Conservation (phyloP, 192 early-diverging fungal species). For the Coemansia sp. region DNA sequence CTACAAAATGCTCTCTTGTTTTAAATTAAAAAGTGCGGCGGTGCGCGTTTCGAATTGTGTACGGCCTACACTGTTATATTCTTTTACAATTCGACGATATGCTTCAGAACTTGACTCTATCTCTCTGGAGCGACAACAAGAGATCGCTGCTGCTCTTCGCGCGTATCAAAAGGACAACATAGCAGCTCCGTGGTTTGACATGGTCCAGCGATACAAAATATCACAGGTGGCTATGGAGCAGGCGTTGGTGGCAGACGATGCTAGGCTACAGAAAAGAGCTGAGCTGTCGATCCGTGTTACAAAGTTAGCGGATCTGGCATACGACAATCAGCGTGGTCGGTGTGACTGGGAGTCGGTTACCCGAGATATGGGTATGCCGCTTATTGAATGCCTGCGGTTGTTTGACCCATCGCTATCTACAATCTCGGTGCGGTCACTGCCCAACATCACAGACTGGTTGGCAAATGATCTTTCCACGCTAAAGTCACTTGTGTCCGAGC, state of each 20-base stretch:
- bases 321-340: neutral
- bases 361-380: neutral
- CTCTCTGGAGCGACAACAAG: neutral
- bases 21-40: too few species aligned
- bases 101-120: neutral
- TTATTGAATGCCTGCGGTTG: neutral
- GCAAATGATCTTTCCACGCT: neutral
- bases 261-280: neutral
- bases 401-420: neutral
- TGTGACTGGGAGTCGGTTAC: neutral
- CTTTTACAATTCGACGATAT: neutral
- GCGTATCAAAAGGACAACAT: neutral
- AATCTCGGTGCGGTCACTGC: neutral
- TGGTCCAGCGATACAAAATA: neutral
- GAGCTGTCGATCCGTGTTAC: neutral
- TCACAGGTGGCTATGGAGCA: neutral
- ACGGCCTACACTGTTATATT: too few species aligned
- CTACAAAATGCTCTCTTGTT: too few species aligned
- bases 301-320: neutral
- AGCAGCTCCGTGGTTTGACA: neutral
- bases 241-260: neutral
- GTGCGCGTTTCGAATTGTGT: too few species aligned
- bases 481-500: neutral
- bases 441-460: neutral
- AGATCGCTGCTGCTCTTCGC: neutral